Base-by-base conservation (phyloP, 2,329 filamentous ascomycete genomes). In the Penicillium olsonii region DNA sequence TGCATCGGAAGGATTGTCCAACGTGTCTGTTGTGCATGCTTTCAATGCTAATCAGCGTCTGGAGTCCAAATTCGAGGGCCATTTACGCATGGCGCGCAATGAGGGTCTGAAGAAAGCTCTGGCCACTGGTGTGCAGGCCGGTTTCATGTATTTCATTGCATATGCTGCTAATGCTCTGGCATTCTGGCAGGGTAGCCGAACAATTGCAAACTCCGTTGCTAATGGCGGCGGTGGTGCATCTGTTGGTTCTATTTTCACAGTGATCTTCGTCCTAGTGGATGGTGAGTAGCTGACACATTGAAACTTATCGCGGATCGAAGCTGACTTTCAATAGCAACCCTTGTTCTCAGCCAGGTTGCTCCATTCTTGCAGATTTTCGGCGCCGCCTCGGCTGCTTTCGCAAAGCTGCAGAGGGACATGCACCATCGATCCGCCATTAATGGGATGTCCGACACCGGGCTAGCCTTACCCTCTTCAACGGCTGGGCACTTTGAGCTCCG, bases 91-190 rank as follows among this genome's bases (percentile, higher is more conserved):
- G 0, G 75, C 78, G 15, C 75, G 86, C 38, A 72, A 71, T 8
- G 74, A 79, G 19, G 83, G 78, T 2, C 75, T 83, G 52, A 81
- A 81, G 54, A 87, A 87, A 62, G 78, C 81, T 0, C 67, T 78
- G 1, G 75, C 78, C 0, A 75, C 79, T 20, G 85, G 80, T 4
- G 65, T 81, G 0, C 83, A 87, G 60, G 76, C 82, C 5, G 84
- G 84, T 8, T 65, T 80, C 14, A 69, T 87, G 7, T 88, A 86
- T 62, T 87, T 88, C 54, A 81, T 88, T 55, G 82, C 84, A 4
- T 87, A 85, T 56, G 78, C 82, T 2, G 83, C 83, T 5, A 87
- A 87, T 62, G 83, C 82, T 1, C 72, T 88, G 12, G 83, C 84
- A 0, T 87, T 86, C 61, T 88, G 84, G 83, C 79, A 87, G 63